Evolutionary conservation across 257 asterid genomes (phyloP).

Genomic region (Ballota nigra): DNA sequence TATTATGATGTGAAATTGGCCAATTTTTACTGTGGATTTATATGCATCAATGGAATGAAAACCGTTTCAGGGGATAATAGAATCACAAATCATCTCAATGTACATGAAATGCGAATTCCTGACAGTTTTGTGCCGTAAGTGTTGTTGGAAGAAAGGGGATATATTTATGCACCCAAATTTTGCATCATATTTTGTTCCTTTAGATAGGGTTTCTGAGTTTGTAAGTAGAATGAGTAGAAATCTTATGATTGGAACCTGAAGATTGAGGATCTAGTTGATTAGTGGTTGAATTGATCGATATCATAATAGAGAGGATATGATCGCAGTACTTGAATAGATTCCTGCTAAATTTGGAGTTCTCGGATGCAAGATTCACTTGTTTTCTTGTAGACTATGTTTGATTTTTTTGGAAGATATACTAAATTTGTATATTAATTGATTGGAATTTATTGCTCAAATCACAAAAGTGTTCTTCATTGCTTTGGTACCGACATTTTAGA

Average conservation of each 20-base stretch:
- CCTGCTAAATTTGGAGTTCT: not conserved
- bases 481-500: slow-evolving; percentile 43
- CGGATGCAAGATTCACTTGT: not conserved
- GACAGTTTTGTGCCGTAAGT: not conserved
- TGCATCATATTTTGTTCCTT: not conserved
- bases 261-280: not conserved
- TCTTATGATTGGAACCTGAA: not conserved
- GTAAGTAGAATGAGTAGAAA: not conserved
- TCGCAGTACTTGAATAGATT: not conserved
- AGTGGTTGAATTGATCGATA: not conserved
- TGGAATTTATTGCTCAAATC: slow-evolving; percentile 25
- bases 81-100: not conserved
- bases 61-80: not conserved
- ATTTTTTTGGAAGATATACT: not conserved
- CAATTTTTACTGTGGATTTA: not conserved
- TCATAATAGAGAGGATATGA: not conserved
- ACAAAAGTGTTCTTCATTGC: slow-evolving; percentile 57
- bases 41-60: not conserved
- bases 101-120: not conserved
- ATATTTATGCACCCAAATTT: not conserved
- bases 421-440: not conserved
- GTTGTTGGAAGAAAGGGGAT: not conserved
- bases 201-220: not conserved
- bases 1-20: not conserved
- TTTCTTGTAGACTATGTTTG: not conserved